Evolutionary conservation across 1,284 basidiomycete species (phyloP), one percentile per base, ranked within the genome.

Genomic region (Naganishia sp.): DNA sequence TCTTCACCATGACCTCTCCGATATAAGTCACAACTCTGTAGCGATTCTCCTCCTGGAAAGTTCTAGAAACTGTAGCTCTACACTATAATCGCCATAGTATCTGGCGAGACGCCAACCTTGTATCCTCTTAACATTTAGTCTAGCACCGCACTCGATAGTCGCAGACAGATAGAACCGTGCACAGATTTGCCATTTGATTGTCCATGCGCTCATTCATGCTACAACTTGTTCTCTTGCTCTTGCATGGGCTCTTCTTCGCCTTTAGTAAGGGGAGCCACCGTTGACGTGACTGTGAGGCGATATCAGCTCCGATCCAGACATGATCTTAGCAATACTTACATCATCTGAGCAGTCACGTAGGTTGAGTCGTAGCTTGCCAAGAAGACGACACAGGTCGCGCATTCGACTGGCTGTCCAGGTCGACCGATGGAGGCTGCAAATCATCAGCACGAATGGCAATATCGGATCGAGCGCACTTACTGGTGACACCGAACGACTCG

Each of bases 361-460:
- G 82, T 82, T 6, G 82, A 83, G 70, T 85, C 84, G 7, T 80
- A 78, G 48, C 81, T 83, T 15, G 83, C 82, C 45, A 86, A 78
- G 78, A 83, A 86, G 25, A 86, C 83, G 69, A 83, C 83, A 36
- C 80, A 81, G 1, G 84, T 84, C 7, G 85, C 85, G 42, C 84
- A 76, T 72, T 86, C 84, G 56, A 85, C 77, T 4, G 85, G 85
- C 72, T 86, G 85, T 23, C 84, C 84, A 4, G 83, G 80, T 43
- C 84, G 80, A 5, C 82, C 83, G 72, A 85, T 84, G 2, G 83
- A 80, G 4, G 81, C 80, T 55, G 63, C 21, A 28, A 25, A 15
- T 7, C 36, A 39, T 63, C 44, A 66, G 31, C 21, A 16, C 25
- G 44, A 18, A 53, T 36, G 11, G 49, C 18, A 31, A 23, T 9